phyloP scores from a whole-genome alignment of 129 eudicot species.

The Calendula officinalis region DNA sequence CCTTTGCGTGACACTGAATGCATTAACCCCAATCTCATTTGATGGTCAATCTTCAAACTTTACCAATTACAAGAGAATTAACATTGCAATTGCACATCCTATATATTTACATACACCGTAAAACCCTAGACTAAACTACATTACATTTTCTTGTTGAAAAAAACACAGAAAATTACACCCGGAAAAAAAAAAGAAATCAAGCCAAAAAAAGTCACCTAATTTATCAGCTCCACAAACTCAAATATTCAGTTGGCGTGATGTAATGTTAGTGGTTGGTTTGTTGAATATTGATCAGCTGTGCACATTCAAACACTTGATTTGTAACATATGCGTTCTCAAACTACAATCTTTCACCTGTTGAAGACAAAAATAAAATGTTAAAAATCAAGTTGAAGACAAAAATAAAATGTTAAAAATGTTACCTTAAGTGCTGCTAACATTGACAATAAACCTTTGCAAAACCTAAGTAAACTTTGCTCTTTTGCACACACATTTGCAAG shows the following conservation, averaged over 20 bases:
- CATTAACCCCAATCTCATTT: background rate
- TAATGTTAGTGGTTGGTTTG: conserved; percentile 48
- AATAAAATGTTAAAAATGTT: background rate
- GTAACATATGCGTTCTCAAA: conserved; percentile 84
- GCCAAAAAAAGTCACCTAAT: conserved; percentile 40
- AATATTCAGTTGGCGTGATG: conserved; percentile 31
- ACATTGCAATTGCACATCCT: conserved; percentile 37
- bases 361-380: too few relatives aligned
- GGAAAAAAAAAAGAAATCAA: conserved; percentile 27
- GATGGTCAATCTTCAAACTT: conserved; percentile 33
- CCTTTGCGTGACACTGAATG: background rate
- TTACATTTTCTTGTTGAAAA: conserved; percentile 29
- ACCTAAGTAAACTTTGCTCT: conserved; percentile 71
- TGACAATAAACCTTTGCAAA: conserved; percentile 71
- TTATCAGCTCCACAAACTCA: conserved; percentile 34
- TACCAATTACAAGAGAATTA: conserved; percentile 33
- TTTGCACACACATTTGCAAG: conserved; percentile 61
- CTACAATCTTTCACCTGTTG: conserved; percentile 87
- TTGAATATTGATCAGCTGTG: conserved; percentile 53
- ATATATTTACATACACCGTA: conserved; percentile 35
- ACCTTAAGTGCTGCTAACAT: conserved; percentile 79
- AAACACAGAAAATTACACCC: conserved; percentile 11
- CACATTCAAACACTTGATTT: conserved; percentile 52
- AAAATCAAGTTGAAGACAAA: background rate
- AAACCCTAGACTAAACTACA: conserved; percentile 32